Base-by-base conservation (phyloP, 1,284 basidiomycete genomes). In the Heimioporus retisporus region DNA sequence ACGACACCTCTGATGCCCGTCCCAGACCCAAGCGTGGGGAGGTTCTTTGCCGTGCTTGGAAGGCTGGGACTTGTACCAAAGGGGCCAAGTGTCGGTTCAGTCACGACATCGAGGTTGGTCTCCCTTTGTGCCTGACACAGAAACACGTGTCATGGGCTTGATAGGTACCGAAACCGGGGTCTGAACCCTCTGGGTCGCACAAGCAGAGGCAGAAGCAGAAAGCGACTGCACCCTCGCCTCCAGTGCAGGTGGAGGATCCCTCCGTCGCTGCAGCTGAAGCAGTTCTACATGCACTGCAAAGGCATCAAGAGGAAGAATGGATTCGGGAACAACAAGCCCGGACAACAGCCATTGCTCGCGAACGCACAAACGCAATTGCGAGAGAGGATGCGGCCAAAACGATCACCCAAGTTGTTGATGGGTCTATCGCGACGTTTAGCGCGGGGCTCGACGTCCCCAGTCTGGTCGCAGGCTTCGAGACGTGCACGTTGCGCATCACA, bases 381-480 rank as follows among this genome's bases (percentile, higher is more conserved):
- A 69, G 73, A 50, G 72, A 78, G 56, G 84, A 86, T 48, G 84
- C 83, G 2, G 69, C 77, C 3, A 78, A 78, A 55, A 82, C 80
- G 4, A 77, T 83, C 4, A 82, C 77, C 61, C 79, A 80, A 55
- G 68, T 85, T n/a, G 79, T 87, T 16, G 77, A 79, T 23, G 85
- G 82, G 3, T 84, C 84, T 18, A 83, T 87, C 51, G 82, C 86
- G 23, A 85, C 84, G 7, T 86, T 78, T 57, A 77, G 78, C n/a
- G 82, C 85, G 4, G 86, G 86, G 8, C 71, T 88, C 46, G 73
- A 82, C 25, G 76, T 88, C 35, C 72, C 72, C 59, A 72, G 74
- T n/a, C 67, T 86, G 43, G 71, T 85, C 31, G 75, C 81, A 21
- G 86, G 87, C 8, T 88, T 86, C 68, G 84, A 88, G 55, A 79